These are phyloP conservation scores for Carex littledalei DNA, from an alignment of 176 grass and related monocot genomes.

Conservation along the genomic window DNA sequence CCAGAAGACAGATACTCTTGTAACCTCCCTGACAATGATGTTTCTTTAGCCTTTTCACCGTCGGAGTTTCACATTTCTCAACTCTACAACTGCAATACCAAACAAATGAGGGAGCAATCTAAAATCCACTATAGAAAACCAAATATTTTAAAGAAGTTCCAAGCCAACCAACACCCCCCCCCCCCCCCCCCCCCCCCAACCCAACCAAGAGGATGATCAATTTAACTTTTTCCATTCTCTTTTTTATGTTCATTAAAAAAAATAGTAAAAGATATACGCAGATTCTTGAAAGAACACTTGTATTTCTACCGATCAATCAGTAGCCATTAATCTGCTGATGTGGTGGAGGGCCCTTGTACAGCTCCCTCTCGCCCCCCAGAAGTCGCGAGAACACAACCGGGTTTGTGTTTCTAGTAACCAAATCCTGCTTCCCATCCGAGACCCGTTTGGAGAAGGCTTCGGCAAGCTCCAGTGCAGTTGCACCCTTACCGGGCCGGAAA, in stretches of 20 bases:
- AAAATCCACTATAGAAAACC: background rate
- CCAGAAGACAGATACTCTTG: background rate
- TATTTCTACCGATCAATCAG: constrained; percentile 44
- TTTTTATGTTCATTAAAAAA: constrained; percentile 24
- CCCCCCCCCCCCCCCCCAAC: too few species aligned
- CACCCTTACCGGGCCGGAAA: constrained; percentile 63
- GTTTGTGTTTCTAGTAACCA: constrained; percentile 34
- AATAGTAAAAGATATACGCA: constrained; percentile 27
- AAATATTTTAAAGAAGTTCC: background rate
- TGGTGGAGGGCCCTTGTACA: constrained; percentile 56
- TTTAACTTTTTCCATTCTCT: constrained; percentile 12
- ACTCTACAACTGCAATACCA: background rate
- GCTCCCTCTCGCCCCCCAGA: constrained; percentile 37
- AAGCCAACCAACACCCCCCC: too few species aligned
- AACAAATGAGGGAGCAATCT: background rate
- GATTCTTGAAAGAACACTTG: too few species aligned
- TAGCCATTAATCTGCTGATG: constrained; percentile 93
- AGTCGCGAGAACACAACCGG: constrained; percentile 34
- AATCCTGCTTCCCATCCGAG: constrained; percentile 37
- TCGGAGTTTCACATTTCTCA: background rate
- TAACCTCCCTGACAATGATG: background rate
- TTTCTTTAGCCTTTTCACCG: background rate
- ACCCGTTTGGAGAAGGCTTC: constrained; percentile 87
- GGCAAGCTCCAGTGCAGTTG: constrained; percentile 72
- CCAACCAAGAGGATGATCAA: constrained; percentile 5